Evolutionary conservation across 225 moss, liverwort and hornwort species (phyloP).

Genomic region (Physcomitrium patens): DNA sequence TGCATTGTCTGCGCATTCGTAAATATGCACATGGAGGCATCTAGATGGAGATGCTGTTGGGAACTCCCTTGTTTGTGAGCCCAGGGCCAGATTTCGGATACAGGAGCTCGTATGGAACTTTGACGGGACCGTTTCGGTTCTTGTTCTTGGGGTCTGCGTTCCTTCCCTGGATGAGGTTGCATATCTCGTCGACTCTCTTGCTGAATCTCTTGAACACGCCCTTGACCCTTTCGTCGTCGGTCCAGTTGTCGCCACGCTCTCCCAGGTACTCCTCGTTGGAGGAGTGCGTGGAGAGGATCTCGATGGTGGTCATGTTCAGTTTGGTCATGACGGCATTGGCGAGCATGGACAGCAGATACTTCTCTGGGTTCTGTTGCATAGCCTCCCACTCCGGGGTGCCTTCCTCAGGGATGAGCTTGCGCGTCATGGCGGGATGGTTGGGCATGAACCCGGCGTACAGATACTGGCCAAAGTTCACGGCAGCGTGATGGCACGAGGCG

Average conservation of each 20-base stretch:
- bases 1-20: background rate
- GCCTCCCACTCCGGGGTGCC: conserved; percentile 47
- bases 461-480: conserved; percentile 82
- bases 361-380: conserved; percentile 46
- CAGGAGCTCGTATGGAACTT: conserved; percentile 51
- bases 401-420: conserved; percentile 58
- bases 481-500: conserved; percentile 71
- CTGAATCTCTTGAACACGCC: conserved; percentile 43
- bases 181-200: conserved; percentile 38
- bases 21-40: background rate
- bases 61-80: conserved; percentile 52
- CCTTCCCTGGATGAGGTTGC: conserved; percentile 44
- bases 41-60: conserved; percentile 63
- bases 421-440: conserved; percentile 53
- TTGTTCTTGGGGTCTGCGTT: conserved; percentile 40
- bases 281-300: conserved; percentile 71
- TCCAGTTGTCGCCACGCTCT: conserved; percentile 38
- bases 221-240: conserved; percentile 38
- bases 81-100: conserved; percentile 33
- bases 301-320: conserved; percentile 54
- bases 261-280: conserved; percentile 71
- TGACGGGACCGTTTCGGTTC: conserved; percentile 43
- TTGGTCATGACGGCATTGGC: conserved; percentile 37
- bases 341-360: conserved; percentile 45
- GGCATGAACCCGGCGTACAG: conserved; percentile 65